Base-by-base conservation (phyloP, 495 filamentous ascomycete genomes). In the Penicillium steckii region DNA sequence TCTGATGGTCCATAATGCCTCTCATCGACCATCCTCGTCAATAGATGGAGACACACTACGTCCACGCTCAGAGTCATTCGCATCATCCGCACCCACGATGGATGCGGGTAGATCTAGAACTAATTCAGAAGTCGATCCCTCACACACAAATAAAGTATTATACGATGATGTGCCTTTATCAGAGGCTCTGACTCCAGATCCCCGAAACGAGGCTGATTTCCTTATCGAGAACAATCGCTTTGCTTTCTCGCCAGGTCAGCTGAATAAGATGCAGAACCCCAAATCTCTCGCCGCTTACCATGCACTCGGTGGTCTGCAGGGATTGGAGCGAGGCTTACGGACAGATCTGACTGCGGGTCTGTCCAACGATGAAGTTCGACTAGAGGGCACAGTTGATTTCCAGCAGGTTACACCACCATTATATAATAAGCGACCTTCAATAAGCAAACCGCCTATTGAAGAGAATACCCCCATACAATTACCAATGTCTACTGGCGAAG, bases 181-280 rank as follows among this genome's bases (percentile, higher is more conserved):
- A n/a, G 74, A 81, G 32, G 85, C 85, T 1, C 70, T 93, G 44
- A 80, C 73, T 6, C 85, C 89, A 0, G 87, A 91, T 65, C 78
- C 79, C 44, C 82, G 81, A 8, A 79, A 76, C 50, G 83, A 86
- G 50, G 68, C 68, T 8, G 85, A 87, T 57, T 90, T 89, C 64
- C 55, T 79, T 15, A 80, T 87, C 3, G 67, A 78, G 12, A 70
- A 89, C 50, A 90, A 87, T 56, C 81, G 81, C 3, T 91, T 90
- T 58, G 86, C 85, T 30, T 90, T 83, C 57, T 83, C 78, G 8
- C 81, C 85, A 0, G 87, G 88, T 7, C 80, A 87, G 62, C 70
- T 91, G 40, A 85, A 84, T 60, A 91, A 90, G 60, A 78, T 89
- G 71, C 75, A 87, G 27, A 85, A 88, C 55, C 88, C 88, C 8